A percentile compares a stretch with the other conserved stretches of the same genome.
Conservation (phyloP, 2,329 filamentous ascomycete species). For the Apiospora marii region DNA sequence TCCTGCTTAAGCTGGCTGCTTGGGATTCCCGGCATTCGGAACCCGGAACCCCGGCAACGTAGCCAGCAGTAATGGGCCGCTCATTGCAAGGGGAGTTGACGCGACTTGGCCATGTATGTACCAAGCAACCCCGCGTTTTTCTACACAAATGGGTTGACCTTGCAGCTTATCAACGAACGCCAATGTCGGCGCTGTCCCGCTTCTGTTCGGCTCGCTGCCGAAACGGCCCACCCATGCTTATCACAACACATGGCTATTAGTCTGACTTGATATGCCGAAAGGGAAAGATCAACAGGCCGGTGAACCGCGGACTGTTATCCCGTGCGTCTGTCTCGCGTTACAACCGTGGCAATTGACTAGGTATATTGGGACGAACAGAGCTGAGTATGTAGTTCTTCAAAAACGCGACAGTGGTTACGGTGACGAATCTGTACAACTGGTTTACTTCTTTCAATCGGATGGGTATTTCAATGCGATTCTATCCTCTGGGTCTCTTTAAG, state of each 20-base stretch:
- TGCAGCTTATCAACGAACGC: neutral
- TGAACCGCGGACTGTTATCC: too few relatives aligned
- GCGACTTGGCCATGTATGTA: neutral
- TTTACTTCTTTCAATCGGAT: neutral
- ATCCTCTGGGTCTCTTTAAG: neutral
- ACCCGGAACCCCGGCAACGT: neutral
- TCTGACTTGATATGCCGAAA: neutral
- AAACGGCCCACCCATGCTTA: neutral
- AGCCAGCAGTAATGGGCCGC: too few relatives aligned
- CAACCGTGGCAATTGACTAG: too few relatives aligned
- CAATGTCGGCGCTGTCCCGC: constrained; percentile 9
- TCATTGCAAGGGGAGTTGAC: too few relatives aligned
- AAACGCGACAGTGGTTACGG: neutral
- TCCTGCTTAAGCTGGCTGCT: neutral
- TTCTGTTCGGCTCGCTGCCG: neutral
- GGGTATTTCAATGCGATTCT: neutral
- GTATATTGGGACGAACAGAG: too few relatives aligned
- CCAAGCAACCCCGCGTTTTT: neutral
- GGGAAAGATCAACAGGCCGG: too few relatives aligned
- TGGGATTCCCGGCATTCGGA: neutral
- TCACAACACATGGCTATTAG: neutral
- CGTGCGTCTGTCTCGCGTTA: too few relatives aligned
- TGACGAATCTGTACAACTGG: neutral
- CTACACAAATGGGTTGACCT: neutral
- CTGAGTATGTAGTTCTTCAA: too few relatives aligned